A percentile compares a stretch with the other conserved stretches of the same genome.
phyloP scores from a whole-genome alignment of 2,329 filamentous ascomycete genomes.

The Cordyceps militaris region DNA sequence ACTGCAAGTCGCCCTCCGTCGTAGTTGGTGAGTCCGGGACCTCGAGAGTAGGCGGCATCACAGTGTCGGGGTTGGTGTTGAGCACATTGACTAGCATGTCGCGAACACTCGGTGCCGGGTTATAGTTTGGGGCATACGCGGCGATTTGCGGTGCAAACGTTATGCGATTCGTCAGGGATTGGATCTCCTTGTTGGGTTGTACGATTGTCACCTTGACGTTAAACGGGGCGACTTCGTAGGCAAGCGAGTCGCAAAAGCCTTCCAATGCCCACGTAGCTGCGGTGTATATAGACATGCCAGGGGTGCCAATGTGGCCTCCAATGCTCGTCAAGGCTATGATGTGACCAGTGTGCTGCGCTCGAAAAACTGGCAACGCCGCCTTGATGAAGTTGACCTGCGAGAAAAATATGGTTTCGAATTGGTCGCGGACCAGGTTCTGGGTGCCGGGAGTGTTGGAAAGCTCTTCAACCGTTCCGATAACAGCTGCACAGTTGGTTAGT shows the following conservation, averaged over 20 bases:
- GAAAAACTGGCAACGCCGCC: conserved; percentile 71
- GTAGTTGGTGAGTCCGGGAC: conserved; percentile 25
- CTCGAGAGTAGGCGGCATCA: conserved; percentile 28
- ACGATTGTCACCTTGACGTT: conserved; percentile 95
- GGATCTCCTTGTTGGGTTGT: conserved; percentile 90
- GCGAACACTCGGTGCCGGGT: conserved; percentile 68
- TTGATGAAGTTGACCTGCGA: conserved; percentile 95
- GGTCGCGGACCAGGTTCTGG: conserved; percentile 73
- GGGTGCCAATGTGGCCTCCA: conserved; percentile 86
- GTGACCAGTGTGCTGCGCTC: conserved; percentile 76
- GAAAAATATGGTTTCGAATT: conserved; percentile 94
- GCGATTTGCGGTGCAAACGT: conserved; percentile 73
- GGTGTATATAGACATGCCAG: conserved; percentile 83
- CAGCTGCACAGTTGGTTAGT: conserved; percentile 42
- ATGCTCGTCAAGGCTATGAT: conserved; percentile 86
- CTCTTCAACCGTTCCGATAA: conserved; percentile 89
- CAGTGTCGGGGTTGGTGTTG: conserved; percentile 65
- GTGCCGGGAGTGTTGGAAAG: conserved; percentile 66
- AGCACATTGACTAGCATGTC: conserved; percentile 77
- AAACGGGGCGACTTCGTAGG: conserved; percentile 94
- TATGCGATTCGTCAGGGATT: conserved; percentile 78
- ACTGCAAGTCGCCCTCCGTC: conserved; percentile 21
- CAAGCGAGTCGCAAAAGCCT: conserved; percentile 89
- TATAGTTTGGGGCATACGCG: conserved; percentile 32
- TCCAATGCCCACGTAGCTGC: conserved; percentile 92